Percentiles rank a stretch among this genome's conserved stretches.
Conservation (phyloP, 2,329 filamentous ascomycete species). For the Fonsecaea erecta region DNA sequence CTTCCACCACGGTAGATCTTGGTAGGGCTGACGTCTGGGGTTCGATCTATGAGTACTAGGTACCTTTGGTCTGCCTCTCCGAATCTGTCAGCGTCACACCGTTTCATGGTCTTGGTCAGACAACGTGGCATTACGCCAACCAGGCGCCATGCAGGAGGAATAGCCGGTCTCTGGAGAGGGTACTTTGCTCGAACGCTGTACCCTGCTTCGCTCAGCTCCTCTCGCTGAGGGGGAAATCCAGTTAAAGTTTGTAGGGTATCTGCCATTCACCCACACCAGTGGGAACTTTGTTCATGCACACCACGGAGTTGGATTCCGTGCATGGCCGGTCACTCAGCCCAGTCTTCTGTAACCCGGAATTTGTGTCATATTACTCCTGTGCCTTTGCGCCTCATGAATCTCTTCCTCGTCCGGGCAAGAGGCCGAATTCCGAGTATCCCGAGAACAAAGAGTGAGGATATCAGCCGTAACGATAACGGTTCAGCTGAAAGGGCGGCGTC, state of each 20-base stretch:
- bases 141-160: not conserved
- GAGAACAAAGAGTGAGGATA: not conserved
- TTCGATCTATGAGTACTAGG: not conserved
- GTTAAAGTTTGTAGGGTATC: not conserved
- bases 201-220: not conserved
- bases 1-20: not conserved
- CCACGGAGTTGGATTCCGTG: not conserved
- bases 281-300: not conserved
- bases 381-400: not conserved
- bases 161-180: not conserved
- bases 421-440: not conserved
- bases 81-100: not conserved
- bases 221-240: not conserved
- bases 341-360: not conserved
- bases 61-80: not conserved
- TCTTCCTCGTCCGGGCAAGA: not conserved
- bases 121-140: not conserved
- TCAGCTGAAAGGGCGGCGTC: not conserved
- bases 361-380: not conserved
- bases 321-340: not conserved
- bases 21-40: not conserved
- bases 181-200: conserved; percentile 1
- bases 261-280: too few relatives aligned
- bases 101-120: conserved; percentile 1
- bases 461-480: not conserved